Conservation (phyloP, 225 moss, liverwort and hornwort genomes). For the Marchantia polymorpha region DNA sequence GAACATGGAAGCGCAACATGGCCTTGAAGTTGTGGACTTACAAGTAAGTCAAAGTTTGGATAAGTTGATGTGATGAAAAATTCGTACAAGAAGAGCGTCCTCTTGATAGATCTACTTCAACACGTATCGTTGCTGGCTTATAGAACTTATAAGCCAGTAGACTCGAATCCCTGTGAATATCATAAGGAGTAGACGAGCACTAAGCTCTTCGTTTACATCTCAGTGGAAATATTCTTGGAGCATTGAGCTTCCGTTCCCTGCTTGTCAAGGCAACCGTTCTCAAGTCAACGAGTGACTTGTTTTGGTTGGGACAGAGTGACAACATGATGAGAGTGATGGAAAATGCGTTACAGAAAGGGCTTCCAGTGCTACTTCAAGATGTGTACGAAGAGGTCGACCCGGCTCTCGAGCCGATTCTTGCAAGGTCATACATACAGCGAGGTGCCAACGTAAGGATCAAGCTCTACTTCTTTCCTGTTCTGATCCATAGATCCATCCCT, state of each 20-base stretch:
- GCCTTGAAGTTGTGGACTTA: constrained; percentile 68
- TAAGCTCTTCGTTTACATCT: no score
- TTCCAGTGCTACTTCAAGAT: constrained; percentile 70
- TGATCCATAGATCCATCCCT: background rate
- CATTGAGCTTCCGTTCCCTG: background rate
- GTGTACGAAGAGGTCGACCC: constrained; percentile 74
- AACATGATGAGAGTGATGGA: constrained; percentile 70
- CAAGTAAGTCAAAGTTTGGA: constrained; percentile 36
- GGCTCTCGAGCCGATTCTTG: constrained; percentile 62
- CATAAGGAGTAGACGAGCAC: no score
- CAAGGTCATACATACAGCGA: constrained; percentile 62
- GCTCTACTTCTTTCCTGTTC: background rate
- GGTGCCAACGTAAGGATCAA: constrained; percentile 47
- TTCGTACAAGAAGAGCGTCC: no score
- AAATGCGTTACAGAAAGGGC: constrained; percentile 61
- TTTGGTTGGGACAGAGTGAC: constrained; percentile 52
- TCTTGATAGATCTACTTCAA: no score
- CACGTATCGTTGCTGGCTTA: no score
- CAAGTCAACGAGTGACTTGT: background rate
- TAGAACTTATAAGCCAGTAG: no score
- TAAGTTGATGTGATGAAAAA: no score
- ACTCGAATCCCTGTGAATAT: no score
- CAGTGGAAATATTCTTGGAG: background rate
- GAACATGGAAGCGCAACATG: constrained; percentile 58
- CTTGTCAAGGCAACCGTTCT: background rate